Base-by-base conservation (phyloP, 2,329 filamentous ascomycete genomes). In the Claviceps citrina region DNA sequence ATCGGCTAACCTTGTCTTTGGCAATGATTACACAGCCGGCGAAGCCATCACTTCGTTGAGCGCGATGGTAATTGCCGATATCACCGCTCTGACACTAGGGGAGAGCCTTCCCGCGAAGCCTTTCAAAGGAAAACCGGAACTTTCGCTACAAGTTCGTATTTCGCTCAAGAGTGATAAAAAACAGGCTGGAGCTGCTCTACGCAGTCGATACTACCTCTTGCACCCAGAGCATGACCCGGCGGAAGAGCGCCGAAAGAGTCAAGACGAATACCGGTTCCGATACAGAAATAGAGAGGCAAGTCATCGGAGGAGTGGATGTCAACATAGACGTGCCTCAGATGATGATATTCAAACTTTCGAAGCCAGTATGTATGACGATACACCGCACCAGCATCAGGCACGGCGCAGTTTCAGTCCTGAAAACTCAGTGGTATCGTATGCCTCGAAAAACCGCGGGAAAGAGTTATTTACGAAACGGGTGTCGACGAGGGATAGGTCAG, bases 191-290 rank as follows among this genome's bases (percentile, higher is more conserved):
- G 89, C 91, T 1, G 75, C 84, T 9, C 72, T 81, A 38, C 73
- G 82, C 45, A 96, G 89, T 60, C 74, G 84, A 10, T 96, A 93
- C 64, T 98, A 98, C 56, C 75, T 95, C 27, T 71, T 91, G 52
- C 84, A 96, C 51, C 89, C 89, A 1, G 84, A 94, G 50, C 77
- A 86, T 54, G 87, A 94, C 52, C 85, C 81, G 2, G 78, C 81
- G 2, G 78, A 79, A 49, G 85, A 84, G 61, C 73, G 75, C 39
- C 66, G 77, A 46, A 71, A 78, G 43, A 68, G 66, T 43, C 67
- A 72, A 38, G 68, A 73, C 31, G 58, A 64, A 42, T 66, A 68
- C 44, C 70, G 68, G 49, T 78, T 76, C 42, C 70, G 67, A 53
- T 84, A 79, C 54, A 74, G 77, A 46, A 75, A 78, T 20, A 67